Conservation (phyloP, 208 protist species). For the Trichomonas gallinae region DNA sequence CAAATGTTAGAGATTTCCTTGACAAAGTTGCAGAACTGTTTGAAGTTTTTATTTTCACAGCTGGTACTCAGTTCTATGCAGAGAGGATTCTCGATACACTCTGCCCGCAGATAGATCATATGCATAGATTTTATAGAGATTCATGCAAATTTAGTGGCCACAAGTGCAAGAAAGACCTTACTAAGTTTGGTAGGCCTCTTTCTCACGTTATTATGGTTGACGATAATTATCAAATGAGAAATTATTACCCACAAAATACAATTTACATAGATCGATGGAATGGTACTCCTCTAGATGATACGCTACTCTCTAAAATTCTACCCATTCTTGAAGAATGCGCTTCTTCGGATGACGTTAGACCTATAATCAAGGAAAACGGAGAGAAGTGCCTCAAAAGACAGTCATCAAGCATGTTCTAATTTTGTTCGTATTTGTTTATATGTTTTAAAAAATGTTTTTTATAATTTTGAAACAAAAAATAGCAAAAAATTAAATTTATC, state of each 20-base stretch:
- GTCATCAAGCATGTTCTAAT: background rate
- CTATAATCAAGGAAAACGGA: background rate
- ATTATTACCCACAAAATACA: background rate
- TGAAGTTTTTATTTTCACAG: constrained; percentile 41
- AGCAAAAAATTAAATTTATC: too few species aligned
- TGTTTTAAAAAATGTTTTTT: background rate
- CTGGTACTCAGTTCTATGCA: background rate
- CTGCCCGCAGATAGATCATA: background rate
- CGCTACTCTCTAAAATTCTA: background rate
- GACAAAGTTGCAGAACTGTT: background rate
- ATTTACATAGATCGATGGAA: background rate
- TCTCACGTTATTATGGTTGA: background rate
- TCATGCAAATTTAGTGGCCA: background rate
- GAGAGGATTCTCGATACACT: background rate
- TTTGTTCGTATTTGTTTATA: background rate
- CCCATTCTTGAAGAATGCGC: background rate
- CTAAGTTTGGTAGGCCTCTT: background rate
- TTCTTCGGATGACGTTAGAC: background rate
- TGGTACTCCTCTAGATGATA: background rate
- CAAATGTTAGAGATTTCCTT: constrained; percentile 32
- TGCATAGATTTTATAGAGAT: background rate
- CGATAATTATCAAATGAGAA: background rate
- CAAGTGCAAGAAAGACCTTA: background rate
- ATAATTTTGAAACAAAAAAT: too few species aligned
- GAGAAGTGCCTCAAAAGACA: background rate